phyloP scores from a whole-genome alignment of 176 grass and related monocot genomes.

The Aechmea fasciata region DNA sequence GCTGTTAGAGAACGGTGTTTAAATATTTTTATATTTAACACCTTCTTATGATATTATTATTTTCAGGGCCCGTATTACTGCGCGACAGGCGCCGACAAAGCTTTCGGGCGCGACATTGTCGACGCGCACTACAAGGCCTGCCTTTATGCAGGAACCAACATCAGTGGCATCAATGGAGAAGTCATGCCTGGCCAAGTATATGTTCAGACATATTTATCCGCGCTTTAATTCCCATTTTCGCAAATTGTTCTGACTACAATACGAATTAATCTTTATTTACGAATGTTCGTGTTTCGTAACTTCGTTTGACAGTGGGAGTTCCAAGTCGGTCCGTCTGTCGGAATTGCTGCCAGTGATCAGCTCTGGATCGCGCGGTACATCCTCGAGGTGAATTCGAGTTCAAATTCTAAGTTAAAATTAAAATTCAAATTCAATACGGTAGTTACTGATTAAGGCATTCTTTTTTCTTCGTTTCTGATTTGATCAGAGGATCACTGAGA shows the following conservation, averaged over 20 bases:
- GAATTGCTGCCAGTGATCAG: constrained; percentile 61
- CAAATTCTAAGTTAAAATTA: background rate
- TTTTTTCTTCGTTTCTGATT: background rate
- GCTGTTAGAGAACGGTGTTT: too few species aligned
- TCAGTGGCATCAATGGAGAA: constrained; percentile 98
- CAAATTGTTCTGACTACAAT: background rate
- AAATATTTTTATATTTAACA: too few species aligned
- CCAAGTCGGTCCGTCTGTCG: constrained; percentile 88
- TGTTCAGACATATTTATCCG: background rate
- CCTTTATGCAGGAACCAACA: constrained; percentile 84
- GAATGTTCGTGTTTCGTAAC: background rate
- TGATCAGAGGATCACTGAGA: constrained; percentile 74
- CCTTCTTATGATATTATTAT: too few species aligned
- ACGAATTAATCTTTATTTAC: background rate
- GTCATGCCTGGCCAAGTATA: constrained; percentile 93
- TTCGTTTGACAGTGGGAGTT: constrained; percentile 88
- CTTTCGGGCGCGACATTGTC: constrained; percentile 84
- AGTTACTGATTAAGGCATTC: background rate
- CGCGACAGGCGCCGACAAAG: constrained; percentile 67
- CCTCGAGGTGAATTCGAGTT: constrained; percentile 48
- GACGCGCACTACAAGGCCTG: constrained; percentile 97
- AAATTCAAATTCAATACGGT: background rate
- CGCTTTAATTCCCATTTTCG: too few species aligned
- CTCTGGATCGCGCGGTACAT: constrained; percentile 72
- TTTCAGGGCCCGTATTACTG: constrained; percentile 94